Evolutionary conservation across 2,329 filamentous ascomycete species (phyloP).

Genomic region (Botrytis tulipae): DNA sequence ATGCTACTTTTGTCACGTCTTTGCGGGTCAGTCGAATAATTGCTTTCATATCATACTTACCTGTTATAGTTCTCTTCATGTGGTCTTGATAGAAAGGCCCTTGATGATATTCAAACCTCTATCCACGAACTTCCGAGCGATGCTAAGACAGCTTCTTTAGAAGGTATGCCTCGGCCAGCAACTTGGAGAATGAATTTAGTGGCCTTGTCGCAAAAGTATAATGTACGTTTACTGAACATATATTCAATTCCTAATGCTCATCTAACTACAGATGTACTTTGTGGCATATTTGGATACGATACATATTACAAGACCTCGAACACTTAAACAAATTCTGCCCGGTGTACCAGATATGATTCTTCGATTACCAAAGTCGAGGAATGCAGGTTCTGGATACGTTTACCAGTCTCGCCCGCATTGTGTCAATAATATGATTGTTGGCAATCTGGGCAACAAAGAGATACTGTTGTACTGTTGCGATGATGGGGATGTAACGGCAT

Average conservation of each 20-base stretch:
- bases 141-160: not conserved
- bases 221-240: slow-evolving; percentile 2
- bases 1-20: not conserved
- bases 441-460: slow-evolving; percentile 67
- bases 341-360: slow-evolving; percentile 51
- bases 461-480: slow-evolving; percentile 67
- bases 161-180: not conserved
- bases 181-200: slow-evolving; percentile 20
- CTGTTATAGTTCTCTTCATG: not conserved
- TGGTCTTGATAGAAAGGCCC: not conserved
- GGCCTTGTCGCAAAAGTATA: slow-evolving; percentile 20
- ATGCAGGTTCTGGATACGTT: slow-evolving; percentile 53
- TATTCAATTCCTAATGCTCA: slow-evolving; percentile 1
- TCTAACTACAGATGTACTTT: slow-evolving; percentile 53
- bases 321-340: slow-evolving; percentile 50
- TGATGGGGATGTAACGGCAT: slow-evolving; percentile 72
- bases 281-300: slow-evolving; percentile 57
- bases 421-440: slow-evolving; percentile 68
- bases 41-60: not conserved
- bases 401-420: slow-evolving; percentile 54
- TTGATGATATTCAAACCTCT: not conserved
- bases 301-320: slow-evolving; percentile 54
- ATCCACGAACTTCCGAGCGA: slow-evolving; percentile 2
- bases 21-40: not conserved
- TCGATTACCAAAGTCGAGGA: slow-evolving; percentile 42